Base-by-base conservation (phyloP, 202 grass and related monocot species). In the Panicum hallii region DNA sequence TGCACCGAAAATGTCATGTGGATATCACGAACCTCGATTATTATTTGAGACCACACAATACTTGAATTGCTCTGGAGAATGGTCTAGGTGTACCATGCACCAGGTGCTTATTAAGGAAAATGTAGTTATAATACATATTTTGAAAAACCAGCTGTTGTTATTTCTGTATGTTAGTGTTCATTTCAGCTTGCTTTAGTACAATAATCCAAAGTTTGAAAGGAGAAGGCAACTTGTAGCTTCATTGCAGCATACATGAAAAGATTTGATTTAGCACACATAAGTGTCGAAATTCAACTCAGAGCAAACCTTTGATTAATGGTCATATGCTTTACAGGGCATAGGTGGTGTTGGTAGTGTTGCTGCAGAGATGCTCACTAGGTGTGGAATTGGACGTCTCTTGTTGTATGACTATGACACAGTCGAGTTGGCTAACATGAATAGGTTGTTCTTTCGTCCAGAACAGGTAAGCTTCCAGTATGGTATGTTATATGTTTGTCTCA, bases 331-430 rank as follows among this genome's bases (percentile, higher is more conserved):
- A 57, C 74, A 99, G 96, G 96, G 96, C 54, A 91, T 96, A 89
- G 96, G 96, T 77, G 96, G 96, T 14, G 96, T 99, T 83, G 96
- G 93, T 34, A 99, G 96, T 87, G 96, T 99, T 64, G 88, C 96
- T 78, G 93, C 91, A 3, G 96, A 99, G 84, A 99, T 99, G 96
- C 91, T 99, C 72, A 99, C 96, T 55, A 89, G 96, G 77, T 99
- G 96, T 72, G 96, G 96, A 60, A 91, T 99, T 89, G 96, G 96
- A 40, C 96, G 91, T 49, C 89, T 99, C 63, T 88, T 99, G 84
- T 83, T 99, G 65, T 99, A 99, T 80, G 96, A 99, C 68, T 99
- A 99, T 79, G 96, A 99, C 45, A 94, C 96, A 44, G 96, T 99
- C 12, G 96, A 99, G 72, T 52, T 99, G 86, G 93, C 96, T 70